Evolutionary conservation across 1,284 basidiomycete species (phyloP), one percentile per base, ranked within the genome.

Genomic region (Ustilago loliicola): DNA sequence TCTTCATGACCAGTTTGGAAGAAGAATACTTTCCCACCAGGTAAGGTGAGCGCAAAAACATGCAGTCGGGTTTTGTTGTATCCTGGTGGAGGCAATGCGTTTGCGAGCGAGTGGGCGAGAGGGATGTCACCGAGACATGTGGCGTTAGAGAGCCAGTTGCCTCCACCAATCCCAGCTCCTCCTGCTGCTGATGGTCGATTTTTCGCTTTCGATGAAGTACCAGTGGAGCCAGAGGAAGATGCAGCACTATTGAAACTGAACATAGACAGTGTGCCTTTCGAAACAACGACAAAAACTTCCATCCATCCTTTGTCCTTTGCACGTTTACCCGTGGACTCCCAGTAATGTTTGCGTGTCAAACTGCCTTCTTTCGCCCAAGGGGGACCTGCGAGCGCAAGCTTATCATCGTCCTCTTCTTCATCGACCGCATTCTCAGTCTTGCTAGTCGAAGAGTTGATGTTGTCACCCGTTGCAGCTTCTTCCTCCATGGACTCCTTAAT

Each of bases 311-410:
- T 95, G 83, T 93, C 92, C 87, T 90, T 94, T 19, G 93, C 91
- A 29, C 94, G 89, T 86, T 93, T 95, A 11, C 92, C 92, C 0
- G 90, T 89, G 3, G 90, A 90, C 83, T 98, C 96, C 91, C 93
- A 96, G 86, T 96, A 97, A 77, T 95, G 93, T 86, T 98, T 98
- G 38, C 95, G 91, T 77, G 92, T 93, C 3, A 99, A 90, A 88
- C 96, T 93, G 17, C 96, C 96, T 87, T 99, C 96, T 87, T 99
- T 99, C 0, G 96, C 96, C 96, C 96, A 99, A 0, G 96, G 96
- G 3, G 96, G 92, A 27, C 96, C 96, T 13, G 97, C 90, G 38
- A 98, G 88, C 0, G 96, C 96, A 13, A 98, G 89, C 87, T 98
- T 95, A 84, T 98, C 95, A 84, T 98, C 96, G 30, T 72, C 74